Evolutionary conservation across 768 basidiomycete genomes (phyloP).

Genomic region (Mycena leptocephala): DNA sequence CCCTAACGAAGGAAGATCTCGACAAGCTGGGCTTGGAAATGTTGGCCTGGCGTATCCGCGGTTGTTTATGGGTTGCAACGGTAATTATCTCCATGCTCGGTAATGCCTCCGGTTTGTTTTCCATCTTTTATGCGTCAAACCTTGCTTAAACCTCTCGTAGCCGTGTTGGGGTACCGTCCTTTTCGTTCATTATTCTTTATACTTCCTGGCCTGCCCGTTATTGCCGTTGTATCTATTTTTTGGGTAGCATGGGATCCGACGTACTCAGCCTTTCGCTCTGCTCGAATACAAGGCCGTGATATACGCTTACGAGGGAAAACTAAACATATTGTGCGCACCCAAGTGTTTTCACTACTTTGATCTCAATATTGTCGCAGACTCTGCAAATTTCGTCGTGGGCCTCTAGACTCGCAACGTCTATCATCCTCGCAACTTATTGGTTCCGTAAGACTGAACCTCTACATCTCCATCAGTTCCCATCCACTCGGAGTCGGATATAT

Average conservation of each 20-base stretch:
- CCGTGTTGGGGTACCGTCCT: conserved; percentile 50
- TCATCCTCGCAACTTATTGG: conserved; percentile 60
- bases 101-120: conserved; percentile 64
- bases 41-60: conserved; percentile 79
- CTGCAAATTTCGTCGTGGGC: conserved; percentile 76
- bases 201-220: conserved; percentile 62
- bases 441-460: conserved; percentile 58
- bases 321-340: conserved; percentile 71
- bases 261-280: conserved; percentile 72
- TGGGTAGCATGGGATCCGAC: conserved; percentile 94
- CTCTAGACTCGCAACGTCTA: conserved; percentile 67
- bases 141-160: conserved; percentile 41
- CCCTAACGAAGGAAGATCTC: conserved; percentile 56
- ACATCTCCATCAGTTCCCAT: conserved; percentile 54
- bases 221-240: conserved; percentile 73
- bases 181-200: conserved; percentile 45
- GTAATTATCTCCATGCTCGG: conserved; percentile 58
- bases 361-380: conserved; percentile 54
- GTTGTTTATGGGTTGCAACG: conserved; percentile 74
- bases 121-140: neutral
- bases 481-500: conserved; percentile 59
- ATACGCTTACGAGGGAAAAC: conserved; percentile 78
- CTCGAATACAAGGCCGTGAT: conserved; percentile 80
- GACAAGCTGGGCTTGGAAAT: conserved; percentile 67
- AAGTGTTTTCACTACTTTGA: neutral